Percentiles rank a stretch among this genome's conserved stretches.
Evolutionary conservation across 2,329 filamentous ascomycete genomes (phyloP).

Genomic region (Arthrinium puccinioides): DNA sequence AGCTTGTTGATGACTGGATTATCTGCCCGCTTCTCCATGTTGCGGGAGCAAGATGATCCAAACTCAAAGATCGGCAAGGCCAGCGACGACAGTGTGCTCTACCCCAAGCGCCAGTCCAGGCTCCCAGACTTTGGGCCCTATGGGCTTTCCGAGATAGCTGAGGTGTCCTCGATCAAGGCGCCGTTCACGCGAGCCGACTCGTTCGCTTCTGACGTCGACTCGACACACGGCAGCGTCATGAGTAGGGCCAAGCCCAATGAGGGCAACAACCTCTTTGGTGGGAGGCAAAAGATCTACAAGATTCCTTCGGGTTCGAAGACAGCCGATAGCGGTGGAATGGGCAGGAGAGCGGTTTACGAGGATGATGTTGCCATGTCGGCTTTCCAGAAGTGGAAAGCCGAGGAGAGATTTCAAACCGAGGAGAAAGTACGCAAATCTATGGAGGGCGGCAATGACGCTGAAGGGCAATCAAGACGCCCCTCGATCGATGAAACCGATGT

Average conservation of each 20-base stretch:
- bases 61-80: conserved; percentile 85
- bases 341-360: conserved; percentile 69
- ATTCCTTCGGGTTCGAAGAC: conserved; percentile 49
- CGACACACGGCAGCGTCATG: conserved; percentile 67
- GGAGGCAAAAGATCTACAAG: conserved; percentile 91
- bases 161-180: conserved; percentile 73
- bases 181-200: conserved; percentile 55
- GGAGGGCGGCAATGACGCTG: conserved; percentile 30
- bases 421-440: conserved; percentile 44
- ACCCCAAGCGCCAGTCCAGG: conserved; percentile 72
- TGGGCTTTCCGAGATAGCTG: conserved; percentile 80
- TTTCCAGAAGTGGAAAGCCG: conserved; percentile 68
- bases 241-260: conserved; percentile 73
- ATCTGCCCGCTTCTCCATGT: conserved; percentile 93
- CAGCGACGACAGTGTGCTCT: conserved; percentile 88
- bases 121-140: conserved; percentile 34
- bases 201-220: conserved; percentile 57
- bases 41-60: conserved; percentile 89
- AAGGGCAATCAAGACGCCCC: conserved; percentile 25
- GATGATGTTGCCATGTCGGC: conserved; percentile 77
- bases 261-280: conserved; percentile 89
- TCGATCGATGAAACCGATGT: conserved; percentile 29
- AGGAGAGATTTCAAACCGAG: conserved; percentile 50
- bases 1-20: conserved; percentile 93
- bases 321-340: conserved; percentile 48